A percentile compares a stretch with the other conserved stretches of the same genome.
phyloP scores from a whole-genome alignment of 345 rosid genomes.

The Salix caprea region DNA sequence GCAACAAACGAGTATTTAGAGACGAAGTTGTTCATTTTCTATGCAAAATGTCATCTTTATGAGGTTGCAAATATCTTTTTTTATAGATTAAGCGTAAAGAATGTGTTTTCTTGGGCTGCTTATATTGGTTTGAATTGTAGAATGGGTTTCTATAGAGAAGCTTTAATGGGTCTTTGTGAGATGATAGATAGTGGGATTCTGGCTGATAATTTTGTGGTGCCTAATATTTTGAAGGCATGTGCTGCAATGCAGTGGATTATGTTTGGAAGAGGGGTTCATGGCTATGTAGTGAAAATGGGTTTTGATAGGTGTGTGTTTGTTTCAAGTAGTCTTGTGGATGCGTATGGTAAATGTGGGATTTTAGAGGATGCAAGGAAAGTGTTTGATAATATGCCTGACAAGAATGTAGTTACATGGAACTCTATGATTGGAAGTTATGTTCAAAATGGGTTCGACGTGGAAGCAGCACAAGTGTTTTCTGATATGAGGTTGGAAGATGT shows the following conservation, averaged over 20 bases:
- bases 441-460: conserved; percentile 53
- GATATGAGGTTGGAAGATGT: conserved; percentile 54
- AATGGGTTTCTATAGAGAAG: conserved; percentile 44
- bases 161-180: conserved; percentile 50
- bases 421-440: conserved; percentile 55
- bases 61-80: conserved; percentile 45
- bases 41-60: conserved; percentile 53
- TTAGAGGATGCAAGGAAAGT: conserved; percentile 55
- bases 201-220: conserved; percentile 69
- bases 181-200: conserved; percentile 50
- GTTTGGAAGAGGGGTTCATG: conserved; percentile 68
- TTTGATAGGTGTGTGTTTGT: conserved; percentile 58
- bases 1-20: conserved; percentile 55
- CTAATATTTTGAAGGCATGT: conserved; percentile 72
- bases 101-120: conserved; percentile 85
- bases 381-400: conserved; percentile 51
- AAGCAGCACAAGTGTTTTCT: conserved; percentile 41
- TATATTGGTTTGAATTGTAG: conserved; percentile 63
- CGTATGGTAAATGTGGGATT: conserved; percentile 63
- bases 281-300: conserved; percentile 53
- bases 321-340: conserved; percentile 58
- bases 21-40: conserved; percentile 63
- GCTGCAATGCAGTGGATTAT: conserved; percentile 50
- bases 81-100: conserved; percentile 38
- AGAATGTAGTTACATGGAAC: conserved; percentile 62